Base-by-base conservation (phyloP, 495 filamentous ascomycete species). In the Aspergillus kassunensis region DNA sequence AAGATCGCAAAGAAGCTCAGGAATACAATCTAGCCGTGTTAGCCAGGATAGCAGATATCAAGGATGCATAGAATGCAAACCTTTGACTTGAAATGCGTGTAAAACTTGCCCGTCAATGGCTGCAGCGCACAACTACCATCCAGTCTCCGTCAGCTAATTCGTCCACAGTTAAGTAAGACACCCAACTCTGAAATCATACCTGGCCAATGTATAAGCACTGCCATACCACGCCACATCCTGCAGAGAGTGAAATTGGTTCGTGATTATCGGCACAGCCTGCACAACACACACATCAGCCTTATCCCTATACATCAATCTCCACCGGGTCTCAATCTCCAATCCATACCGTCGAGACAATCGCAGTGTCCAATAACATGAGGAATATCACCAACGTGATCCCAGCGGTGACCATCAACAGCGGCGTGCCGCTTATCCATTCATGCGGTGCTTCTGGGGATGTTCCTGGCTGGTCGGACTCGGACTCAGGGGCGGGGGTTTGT, bases 311-410 rank as follows among this genome's bases (percentile, higher is more conserved):
- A n/a, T n/a, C n/a, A n/a, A n/a, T n/a, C n/a, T n/a, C n/a, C n/a
- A n/a, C n/a, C n/a, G n/a, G n/a, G n/a, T n/a, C n/a, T n/a, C n/a
- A n/a, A n/a, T 20, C 4, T 8, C 3, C 10, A 8, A 19, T 6
- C 19, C 8, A 24, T 46, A 46, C 47, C 1, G 44, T 46, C 8
- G 44, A 6, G 2, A 46, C 29, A 12, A 46, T 46, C 0, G 44
- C 21, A 1, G 41, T 44, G 12, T 44, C 79, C 5, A 83, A 55
- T 33, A 81, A 50, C 62, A 80, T 67, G 27, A 81, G 48, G 55
- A 79, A 80, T 6, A 59, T 56, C 15, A 67, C 70, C 8, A 76
- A 20, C 0, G 57, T 58, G 8, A 62, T 36, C 0, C 49, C 58
- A 1, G 48, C 51, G 8, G 70, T 49, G 10, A 51, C 56, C 48